Conservation (phyloP, 805 yeast genomes). For the Kregervanrija fluxuum region DNA sequence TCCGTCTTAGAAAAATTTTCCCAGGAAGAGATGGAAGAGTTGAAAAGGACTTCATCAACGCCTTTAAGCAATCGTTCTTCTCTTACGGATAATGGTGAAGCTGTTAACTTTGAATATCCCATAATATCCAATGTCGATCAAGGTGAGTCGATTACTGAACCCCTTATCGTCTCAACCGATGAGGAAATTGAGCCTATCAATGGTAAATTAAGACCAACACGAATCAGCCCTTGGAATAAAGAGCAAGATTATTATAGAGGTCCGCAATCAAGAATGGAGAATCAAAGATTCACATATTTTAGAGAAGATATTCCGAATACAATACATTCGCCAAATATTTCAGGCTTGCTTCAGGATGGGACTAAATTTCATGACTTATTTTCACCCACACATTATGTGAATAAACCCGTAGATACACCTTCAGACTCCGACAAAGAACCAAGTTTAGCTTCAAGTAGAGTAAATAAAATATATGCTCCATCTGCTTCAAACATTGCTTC, state of each 20-base stretch:
- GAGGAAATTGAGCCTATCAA: slow-evolving; percentile 49
- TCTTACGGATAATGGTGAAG: slow-evolving; percentile 5
- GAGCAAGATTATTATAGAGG: slow-evolving; percentile 5
- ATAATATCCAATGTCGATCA: slow-evolving; percentile 26
- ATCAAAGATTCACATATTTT: slow-evolving; percentile 82
- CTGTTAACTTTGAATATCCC: slow-evolving; percentile 35
- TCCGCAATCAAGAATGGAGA: slow-evolving; percentile 29
- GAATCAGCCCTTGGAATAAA: slow-evolving; percentile 67
- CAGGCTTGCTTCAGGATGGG: slow-evolving; percentile 57
- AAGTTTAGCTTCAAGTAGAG: too few species aligned
- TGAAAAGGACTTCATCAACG: slow-evolving; percentile 20
- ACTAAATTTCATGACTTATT: slow-evolving; percentile 58
- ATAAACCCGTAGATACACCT: background rate
- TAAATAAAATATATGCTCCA: background rate
- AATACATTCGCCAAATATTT: slow-evolving; percentile 79
- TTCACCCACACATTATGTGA: slow-evolving; percentile 34
- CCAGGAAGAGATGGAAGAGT: slow-evolving; percentile 48
- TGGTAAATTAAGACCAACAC: slow-evolving; percentile 70
- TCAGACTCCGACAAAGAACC: too few species aligned
- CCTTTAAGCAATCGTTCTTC: slow-evolving; percentile 21
- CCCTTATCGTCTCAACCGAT: slow-evolving; percentile 28
- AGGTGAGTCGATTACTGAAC: slow-evolving; percentile 17
- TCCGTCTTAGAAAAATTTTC: slow-evolving; percentile 69
- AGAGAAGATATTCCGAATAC: slow-evolving; percentile 87
- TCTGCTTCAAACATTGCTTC: background rate